phyloP scores from a whole-genome alignment of 129 eudicot species.

The Pittosporum tobira region DNA sequence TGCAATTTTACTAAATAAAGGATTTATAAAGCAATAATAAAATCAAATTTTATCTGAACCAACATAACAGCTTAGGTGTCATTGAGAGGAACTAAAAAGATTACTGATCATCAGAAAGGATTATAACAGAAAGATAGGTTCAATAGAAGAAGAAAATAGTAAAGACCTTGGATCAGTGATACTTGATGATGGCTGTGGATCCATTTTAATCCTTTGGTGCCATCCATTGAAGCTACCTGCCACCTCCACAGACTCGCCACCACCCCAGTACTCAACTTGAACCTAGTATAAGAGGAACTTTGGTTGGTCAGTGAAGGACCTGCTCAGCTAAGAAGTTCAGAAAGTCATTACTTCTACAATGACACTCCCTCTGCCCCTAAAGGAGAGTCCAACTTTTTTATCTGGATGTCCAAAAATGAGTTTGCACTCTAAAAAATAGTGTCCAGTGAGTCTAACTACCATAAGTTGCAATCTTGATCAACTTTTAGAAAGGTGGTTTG shows the following conservation, averaged over 20 bases:
- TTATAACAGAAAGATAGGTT: not conserved
- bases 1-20: no score
- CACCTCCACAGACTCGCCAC: slow-evolving; percentile 70
- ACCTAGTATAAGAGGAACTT: slow-evolving; percentile 43
- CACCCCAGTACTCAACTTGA: slow-evolving; percentile 63
- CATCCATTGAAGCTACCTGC: slow-evolving; percentile 99
- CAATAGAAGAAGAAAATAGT: slow-evolving; percentile 7
- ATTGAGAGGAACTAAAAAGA: not conserved
- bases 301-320: slow-evolving; percentile 19
- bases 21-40: no score
- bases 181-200: slow-evolving; percentile 47
- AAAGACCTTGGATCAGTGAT: slow-evolving; percentile 47
- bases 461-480: no score
- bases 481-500: no score
- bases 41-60: no score
- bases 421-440: no score
- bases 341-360: not conserved
- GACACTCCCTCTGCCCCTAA: not conserved
- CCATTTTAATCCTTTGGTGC: slow-evolving; percentile 74
- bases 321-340: slow-evolving; percentile 5
- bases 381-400: not conserved
- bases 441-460: not conserved
- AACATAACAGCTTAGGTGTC: no score
- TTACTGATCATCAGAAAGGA: not conserved
- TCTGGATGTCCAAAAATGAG: not conserved